Evolutionary conservation across 1,284 basidiomycete species (phyloP).

Genomic region (Violaceomyces palustris): DNA sequence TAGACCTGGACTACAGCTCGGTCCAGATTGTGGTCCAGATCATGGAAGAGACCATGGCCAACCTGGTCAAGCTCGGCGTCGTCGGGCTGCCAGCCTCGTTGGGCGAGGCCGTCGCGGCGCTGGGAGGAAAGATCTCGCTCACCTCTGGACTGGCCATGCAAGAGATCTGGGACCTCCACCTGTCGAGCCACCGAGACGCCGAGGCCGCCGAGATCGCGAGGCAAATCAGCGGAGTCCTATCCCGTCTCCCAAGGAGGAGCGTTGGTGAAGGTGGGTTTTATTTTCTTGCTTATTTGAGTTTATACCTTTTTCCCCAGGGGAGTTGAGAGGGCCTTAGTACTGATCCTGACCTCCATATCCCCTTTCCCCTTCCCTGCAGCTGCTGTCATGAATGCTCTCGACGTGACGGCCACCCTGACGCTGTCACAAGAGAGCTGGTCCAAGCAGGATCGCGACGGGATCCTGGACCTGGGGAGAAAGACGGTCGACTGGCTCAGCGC

Average conservation of each 20-base stretch:
- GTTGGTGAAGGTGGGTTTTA: no score
- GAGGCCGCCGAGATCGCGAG: slow-evolving; percentile 1
- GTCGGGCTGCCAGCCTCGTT: slow-evolving; percentile 4
- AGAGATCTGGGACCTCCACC: slow-evolving; percentile 29
- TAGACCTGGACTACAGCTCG: slow-evolving; percentile 32
- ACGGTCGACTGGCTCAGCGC: slow-evolving; percentile 1
- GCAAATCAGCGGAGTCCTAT: neutral
- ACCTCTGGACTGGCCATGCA: slow-evolving; percentile 31
- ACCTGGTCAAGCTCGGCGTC: slow-evolving; percentile 6
- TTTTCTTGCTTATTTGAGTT: no score
- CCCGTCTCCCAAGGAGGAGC: neutral
- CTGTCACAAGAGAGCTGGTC: neutral
- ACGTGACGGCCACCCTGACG: slow-evolving; percentile 21
- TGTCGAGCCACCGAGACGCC: slow-evolving; percentile 1
- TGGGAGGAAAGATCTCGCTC: slow-evolving; percentile 25
- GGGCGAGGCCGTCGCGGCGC: slow-evolving; percentile 7
- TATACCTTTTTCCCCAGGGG: no score
- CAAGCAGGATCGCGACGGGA: neutral
- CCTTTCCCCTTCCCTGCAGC: no score
- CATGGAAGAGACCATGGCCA: slow-evolving; percentile 15
- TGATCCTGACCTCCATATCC: no score
- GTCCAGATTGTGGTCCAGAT: slow-evolving; percentile 26
- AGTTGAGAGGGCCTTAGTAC: no score
- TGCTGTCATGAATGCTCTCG: slow-evolving; percentile 44
- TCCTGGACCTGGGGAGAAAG: slow-evolving; percentile 3